Conservation (phyloP, 176 grass and related monocot species). For the Rhynchospora breviuscula region DNA sequence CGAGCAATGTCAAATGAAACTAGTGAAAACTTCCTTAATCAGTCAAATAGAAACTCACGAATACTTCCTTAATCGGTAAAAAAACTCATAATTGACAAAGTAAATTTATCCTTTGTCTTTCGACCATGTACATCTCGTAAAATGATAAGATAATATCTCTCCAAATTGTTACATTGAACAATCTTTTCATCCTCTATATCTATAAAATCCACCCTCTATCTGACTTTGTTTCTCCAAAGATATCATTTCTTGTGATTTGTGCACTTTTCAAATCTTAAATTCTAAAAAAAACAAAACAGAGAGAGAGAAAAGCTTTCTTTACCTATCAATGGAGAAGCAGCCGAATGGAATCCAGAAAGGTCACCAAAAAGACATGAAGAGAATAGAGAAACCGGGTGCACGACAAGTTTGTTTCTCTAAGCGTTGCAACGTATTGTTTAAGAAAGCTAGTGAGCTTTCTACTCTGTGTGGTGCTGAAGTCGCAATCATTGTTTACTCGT, state of each 20-base stretch:
- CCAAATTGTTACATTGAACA: neutral
- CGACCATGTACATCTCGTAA: neutral
- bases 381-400: neutral
- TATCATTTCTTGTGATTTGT: neutral
- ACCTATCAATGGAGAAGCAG: neutral
- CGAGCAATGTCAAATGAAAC: neutral
- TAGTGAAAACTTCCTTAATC: neutral
- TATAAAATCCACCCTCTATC: neutral
- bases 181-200: neutral
- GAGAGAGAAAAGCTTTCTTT: neutral
- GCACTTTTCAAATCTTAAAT: neutral
- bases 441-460: constrained; percentile 6
- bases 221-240: constrained; percentile 3
- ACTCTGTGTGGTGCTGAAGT: constrained; percentile 13
- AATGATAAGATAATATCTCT: neutral
- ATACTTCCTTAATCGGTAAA: neutral
- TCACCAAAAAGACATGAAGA: neutral
- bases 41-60: neutral
- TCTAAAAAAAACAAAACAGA: neutral
- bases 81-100: neutral
- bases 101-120: neutral
- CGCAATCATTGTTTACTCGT: constrained; percentile 9
- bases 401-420: constrained; percentile 20
- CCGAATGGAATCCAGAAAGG: neutral
- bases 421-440: neutral